Evolutionary conservation across 768 basidiomycete species (phyloP), one percentile per base, ranked within the genome.

Genomic region (Tephrocybe sp.): DNA sequence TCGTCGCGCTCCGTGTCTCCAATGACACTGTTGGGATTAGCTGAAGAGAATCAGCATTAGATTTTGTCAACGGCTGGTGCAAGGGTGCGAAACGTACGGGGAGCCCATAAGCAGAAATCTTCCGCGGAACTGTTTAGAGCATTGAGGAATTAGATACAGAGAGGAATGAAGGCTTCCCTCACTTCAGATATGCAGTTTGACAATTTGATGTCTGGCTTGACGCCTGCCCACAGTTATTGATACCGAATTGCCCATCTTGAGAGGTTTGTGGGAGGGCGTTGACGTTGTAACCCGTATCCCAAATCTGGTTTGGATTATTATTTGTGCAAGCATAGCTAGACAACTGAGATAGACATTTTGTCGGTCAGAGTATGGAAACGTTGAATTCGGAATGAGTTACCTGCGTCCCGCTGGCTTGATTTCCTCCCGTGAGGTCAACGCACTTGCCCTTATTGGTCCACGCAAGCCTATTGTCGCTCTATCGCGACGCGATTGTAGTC

Each of bases 81-180:
- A 10, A 7, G 22, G 5, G 12, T 0, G 31, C 41, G 6, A 14
- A 19, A 66, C 71, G 47, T 46, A 74, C 73, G 72, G 10, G 87
- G 83, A 13, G 75, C 84, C 80, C 82, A 89, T 1, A 89, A 56
- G 51, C 87, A 89, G 63, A 86, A 89, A 59, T 90, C 87, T 67
- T 83, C 62, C 1, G 68, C 68, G 41, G 74, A 73, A 65, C 85
- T 87, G 3, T 26, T 26, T 7, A 26, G 26, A 7, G 7, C 26
- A 7, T 26, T 26, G 26, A 26, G 26, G 4, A 26, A 26, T 7
- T 26, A 26, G n/a, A n/a, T n/a, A 26, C 26, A 26, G n/a, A 26
- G 26, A 26, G 26, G 26, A 26, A 26, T 26, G 26, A 26, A 7
- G 26, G 3, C 26, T 26, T 26, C 26, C 4, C 26, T 26, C 26